Conservation (phyloP, 1,139 yeast species). For the Geotrichum bryndzae region DNA sequence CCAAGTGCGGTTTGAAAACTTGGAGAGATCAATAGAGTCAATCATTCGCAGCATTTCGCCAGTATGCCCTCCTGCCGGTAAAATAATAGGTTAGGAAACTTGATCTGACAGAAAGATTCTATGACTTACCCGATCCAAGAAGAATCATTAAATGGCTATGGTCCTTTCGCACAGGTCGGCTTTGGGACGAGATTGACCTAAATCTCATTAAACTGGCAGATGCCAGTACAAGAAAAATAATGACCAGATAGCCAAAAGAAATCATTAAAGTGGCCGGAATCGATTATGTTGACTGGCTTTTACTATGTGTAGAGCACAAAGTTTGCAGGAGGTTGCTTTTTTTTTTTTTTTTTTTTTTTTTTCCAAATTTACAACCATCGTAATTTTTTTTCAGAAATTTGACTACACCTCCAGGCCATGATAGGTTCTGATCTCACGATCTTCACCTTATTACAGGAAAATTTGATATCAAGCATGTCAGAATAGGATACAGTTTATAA, state of each 20-base stretch:
- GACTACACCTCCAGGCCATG: too few relatives aligned
- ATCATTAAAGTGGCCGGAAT: neutral
- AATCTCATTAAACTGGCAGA: neutral
- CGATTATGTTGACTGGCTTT: neutral
- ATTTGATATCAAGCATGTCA: neutral
- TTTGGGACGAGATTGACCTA: neutral
- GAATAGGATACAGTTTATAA: neutral
- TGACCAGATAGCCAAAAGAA: neutral
- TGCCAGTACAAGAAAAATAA: neutral
- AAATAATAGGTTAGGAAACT: neutral
- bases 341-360: neutral
- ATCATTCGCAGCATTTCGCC: conserved; percentile 84
- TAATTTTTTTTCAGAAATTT: too few relatives aligned
- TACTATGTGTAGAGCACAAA: neutral
- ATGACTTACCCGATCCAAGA: conserved; percentile 23
- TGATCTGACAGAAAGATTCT: conserved; percentile 4
- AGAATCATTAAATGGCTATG: conserved; percentile 24
- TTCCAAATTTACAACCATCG: neutral
- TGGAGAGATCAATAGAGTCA: conserved; percentile 36
- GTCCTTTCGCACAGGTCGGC: neutral
- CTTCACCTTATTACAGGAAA: neutral
- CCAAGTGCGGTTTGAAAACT: conserved; percentile 32
- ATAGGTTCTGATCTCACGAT: too few relatives aligned
- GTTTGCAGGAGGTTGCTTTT: neutral
- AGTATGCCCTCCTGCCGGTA: conserved; percentile 71